Evolutionary conservation across 768 basidiomycete species (phyloP).

Genomic region (Naganishia onofrii): DNA sequence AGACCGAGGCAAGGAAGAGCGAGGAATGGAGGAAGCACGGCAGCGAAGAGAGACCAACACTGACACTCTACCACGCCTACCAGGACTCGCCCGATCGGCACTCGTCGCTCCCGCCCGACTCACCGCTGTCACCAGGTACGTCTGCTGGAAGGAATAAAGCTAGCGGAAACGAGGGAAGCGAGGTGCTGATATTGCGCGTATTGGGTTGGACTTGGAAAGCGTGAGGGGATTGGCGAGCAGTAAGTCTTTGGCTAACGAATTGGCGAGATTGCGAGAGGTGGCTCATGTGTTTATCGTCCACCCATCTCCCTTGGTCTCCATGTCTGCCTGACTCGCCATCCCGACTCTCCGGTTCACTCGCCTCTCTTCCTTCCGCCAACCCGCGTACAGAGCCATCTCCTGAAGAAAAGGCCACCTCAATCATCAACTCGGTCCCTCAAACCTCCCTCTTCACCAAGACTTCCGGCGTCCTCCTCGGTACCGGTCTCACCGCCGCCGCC

Average conservation of each 20-base stretch:
- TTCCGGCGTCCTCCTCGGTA: slow-evolving; percentile 83
- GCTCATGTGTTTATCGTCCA: background rate
- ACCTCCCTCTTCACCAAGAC: slow-evolving; percentile 87
- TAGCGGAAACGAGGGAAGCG: background rate
- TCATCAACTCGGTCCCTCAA: slow-evolving; percentile 79
- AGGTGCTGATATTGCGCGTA: background rate
- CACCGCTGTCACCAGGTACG: slow-evolving; percentile 16
- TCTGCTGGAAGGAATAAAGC: background rate
- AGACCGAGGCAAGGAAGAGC: background rate
- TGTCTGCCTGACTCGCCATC: background rate
- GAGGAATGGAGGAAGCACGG: too few species aligned
- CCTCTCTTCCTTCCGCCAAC: background rate
- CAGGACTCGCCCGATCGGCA: slow-evolving; percentile 18
- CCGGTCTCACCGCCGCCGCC: slow-evolving; percentile 80
- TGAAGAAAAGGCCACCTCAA: slow-evolving; percentile 79
- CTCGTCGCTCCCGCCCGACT: slow-evolving; percentile 24
- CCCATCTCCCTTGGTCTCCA: too few species aligned
- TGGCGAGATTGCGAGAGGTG: background rate
- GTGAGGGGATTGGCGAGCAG: slow-evolving; percentile 34
- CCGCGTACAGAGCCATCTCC: slow-evolving; percentile 62
- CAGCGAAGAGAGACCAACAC: background rate
- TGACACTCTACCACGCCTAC: slow-evolving; percentile 6
- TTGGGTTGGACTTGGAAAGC: slow-evolving; percentile 13
- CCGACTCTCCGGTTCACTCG: background rate
- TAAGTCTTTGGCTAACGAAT: slow-evolving; percentile 1